phyloP scores from a whole-genome alignment of 306 rosid species.

The Cucurbita argyrosperma region DNA sequence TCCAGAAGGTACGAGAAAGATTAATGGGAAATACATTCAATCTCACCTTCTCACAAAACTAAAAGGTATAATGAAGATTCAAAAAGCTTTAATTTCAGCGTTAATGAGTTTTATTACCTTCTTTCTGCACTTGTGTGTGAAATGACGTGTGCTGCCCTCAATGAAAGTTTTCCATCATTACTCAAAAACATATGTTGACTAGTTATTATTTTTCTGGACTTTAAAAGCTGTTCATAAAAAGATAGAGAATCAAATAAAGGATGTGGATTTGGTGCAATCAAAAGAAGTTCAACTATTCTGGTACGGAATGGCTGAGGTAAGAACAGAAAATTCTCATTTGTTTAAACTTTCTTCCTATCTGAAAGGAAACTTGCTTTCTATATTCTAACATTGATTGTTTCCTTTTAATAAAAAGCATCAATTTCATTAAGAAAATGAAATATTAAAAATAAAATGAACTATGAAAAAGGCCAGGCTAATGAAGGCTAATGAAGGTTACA shows the following conservation, averaged over 20 bases:
- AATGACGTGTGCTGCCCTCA: not conserved
- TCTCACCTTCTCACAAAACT: slow-evolving; percentile 70
- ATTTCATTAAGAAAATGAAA: not conserved
- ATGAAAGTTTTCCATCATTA: not conserved
- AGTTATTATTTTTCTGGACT: not conserved
- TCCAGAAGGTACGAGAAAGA: slow-evolving; percentile 76
- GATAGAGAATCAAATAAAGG: slow-evolving; percentile 57
- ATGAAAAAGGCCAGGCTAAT: not conserved
- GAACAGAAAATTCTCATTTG: not conserved
- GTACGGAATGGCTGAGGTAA: slow-evolving; percentile 97
- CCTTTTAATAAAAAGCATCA: not conserved
- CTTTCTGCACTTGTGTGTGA: not conserved
- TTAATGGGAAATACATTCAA: slow-evolving; percentile 82
- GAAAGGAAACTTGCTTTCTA: not conserved
- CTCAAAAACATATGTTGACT: not conserved
- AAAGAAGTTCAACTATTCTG: slow-evolving; percentile 65
- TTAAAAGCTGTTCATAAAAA: slow-evolving; percentile 44
- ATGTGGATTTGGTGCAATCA: slow-evolving; percentile 46
- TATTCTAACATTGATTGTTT: not conserved
- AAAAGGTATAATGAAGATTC: slow-evolving; percentile 37
- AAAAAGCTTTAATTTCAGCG: not conserved
- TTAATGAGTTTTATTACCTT: not conserved
- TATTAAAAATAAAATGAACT: not conserved
- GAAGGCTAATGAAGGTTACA: not conserved
- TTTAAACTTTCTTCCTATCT: not conserved